Evolutionary conservation across 805 yeast genomes (phyloP).

Genomic region (Teunomyces gatunensis): DNA sequence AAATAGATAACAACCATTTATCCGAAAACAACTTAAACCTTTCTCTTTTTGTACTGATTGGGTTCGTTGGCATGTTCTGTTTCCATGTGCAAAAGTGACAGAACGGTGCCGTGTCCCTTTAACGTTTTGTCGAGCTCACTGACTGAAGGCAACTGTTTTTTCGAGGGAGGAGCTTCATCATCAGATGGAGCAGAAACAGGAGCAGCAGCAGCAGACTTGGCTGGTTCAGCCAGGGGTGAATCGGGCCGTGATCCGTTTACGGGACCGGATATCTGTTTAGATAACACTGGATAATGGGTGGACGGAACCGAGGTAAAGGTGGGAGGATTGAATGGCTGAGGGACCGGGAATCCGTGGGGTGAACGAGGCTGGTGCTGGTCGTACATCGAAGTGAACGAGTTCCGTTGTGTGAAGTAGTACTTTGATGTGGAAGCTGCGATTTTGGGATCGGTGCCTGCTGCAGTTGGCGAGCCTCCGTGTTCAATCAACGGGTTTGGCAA

Average conservation of each 20-base stretch:
- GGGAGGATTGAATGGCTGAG: conserved; percentile 1
- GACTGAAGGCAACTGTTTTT: conserved; percentile 33
- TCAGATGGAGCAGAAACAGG: neutral
- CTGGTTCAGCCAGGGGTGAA: neutral
- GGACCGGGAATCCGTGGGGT: neutral
- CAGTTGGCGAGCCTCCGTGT: conserved; percentile 1
- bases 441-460: neutral
- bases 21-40: neutral
- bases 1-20: neutral
- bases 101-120: conserved; percentile 9
- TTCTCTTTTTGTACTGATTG: conserved; percentile 9
- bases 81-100: neutral
- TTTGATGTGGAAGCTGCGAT: neutral
- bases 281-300: conserved; percentile 2
- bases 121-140: conserved; percentile 35
- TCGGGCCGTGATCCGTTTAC: neutral
- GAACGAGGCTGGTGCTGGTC: conserved; percentile 7
- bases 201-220: neutral
- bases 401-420: conserved; percentile 12
- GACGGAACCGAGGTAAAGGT: neutral
- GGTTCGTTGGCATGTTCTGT: conserved; percentile 3
- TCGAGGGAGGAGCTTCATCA: conserved; percentile 1
- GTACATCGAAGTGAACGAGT: conserved; percentile 19
- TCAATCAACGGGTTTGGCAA: conserved; percentile 18
- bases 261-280: conserved; percentile 4